Conservation (phyloP, 1,284 basidiomycete species). For the Ceratobasidium sp. region DNA sequence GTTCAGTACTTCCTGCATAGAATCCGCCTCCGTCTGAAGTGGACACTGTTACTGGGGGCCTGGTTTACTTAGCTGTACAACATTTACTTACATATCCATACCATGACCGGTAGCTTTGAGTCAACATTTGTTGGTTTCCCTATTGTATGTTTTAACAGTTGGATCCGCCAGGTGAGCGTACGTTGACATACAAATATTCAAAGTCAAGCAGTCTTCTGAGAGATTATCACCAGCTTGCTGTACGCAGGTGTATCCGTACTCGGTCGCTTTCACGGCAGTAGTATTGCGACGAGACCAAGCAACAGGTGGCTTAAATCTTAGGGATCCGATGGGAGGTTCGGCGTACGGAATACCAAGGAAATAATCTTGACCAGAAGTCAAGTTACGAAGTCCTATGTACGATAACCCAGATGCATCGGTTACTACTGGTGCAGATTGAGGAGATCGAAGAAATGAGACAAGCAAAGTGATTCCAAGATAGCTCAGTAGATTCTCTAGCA, state of each 20-base stretch:
- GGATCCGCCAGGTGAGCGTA: not conserved
- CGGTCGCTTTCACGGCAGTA: constrained; percentile 9
- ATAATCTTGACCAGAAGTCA: constrained; percentile 35
- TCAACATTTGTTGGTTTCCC: constrained; percentile 30
- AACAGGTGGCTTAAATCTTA: constrained; percentile 29
- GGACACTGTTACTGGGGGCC: not conserved
- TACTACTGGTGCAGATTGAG: not conserved
- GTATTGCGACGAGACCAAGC: constrained; percentile 1
- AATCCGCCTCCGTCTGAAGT: constrained; percentile 29
- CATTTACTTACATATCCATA: constrained; percentile 37
- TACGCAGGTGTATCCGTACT: constrained; percentile 5
- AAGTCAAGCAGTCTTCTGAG: constrained; percentile 37
- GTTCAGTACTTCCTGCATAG: not conserved
- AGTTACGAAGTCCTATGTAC: constrained; percentile 20
- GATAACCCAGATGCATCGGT: not conserved
- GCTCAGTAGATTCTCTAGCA: not conserved
- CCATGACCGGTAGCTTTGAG: constrained; percentile 37
- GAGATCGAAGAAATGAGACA: not conserved
- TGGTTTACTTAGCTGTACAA: no score
- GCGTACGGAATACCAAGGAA: constrained; percentile 41
- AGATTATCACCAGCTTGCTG: not conserved
- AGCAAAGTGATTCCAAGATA: not conserved
- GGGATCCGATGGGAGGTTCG: constrained; percentile 31
- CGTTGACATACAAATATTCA: constrained; percentile 34
- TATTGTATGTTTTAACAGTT: not conserved